These are phyloP conservation scores for Pseudogymnoascus sp. DNA, from an alignment of 2,329 filamentous ascomycete genomes.

Conservation along the genomic window DNA sequence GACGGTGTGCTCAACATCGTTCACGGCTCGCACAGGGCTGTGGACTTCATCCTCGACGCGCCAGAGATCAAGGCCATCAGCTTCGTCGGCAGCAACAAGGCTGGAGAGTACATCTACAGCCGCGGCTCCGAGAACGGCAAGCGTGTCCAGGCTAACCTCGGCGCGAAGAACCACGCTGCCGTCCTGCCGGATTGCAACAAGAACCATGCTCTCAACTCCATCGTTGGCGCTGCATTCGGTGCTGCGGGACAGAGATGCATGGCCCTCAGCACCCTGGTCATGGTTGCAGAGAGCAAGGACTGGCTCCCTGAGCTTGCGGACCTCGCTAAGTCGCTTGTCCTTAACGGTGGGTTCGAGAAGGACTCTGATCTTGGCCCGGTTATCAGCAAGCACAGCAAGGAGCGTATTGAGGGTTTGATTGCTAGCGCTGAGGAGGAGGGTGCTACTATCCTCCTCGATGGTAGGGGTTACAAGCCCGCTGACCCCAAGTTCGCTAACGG, in stretches of 20 bases:
- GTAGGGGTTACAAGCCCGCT: slow-evolving; percentile 63
- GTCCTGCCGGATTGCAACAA: slow-evolving; percentile 84
- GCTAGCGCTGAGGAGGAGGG: slow-evolving; percentile 72
- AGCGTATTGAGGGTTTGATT: slow-evolving; percentile 71
- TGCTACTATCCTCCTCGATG: slow-evolving; percentile 75
- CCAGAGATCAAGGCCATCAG: slow-evolving; percentile 79
- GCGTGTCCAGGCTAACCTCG: slow-evolving; percentile 81
- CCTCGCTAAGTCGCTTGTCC: slow-evolving; percentile 63
- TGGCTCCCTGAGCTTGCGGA: slow-evolving; percentile 76
- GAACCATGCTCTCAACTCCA: slow-evolving; percentile 81
- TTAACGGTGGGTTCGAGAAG: slow-evolving; percentile 76
- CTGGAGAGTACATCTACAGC: slow-evolving; percentile 78
- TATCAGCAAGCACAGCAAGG: slow-evolving; percentile 72
- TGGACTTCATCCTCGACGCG: slow-evolving; percentile 82
- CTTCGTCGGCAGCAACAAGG: slow-evolving; percentile 84
- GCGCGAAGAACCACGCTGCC: slow-evolving; percentile 82
- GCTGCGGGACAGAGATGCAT: slow-evolving; percentile 83
- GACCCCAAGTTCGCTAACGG: slow-evolving; percentile 68
- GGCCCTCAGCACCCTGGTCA: slow-evolving; percentile 76
- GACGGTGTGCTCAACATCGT: slow-evolving; percentile 77
- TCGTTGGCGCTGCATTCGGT: slow-evolving; percentile 77
- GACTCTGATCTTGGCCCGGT: slow-evolving; percentile 77
- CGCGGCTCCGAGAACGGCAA: slow-evolving; percentile 79
- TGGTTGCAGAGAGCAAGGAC: slow-evolving; percentile 77
- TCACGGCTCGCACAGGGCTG: slow-evolving; percentile 72